Evolutionary conservation across 1,284 basidiomycete genomes (phyloP), one percentile per base, ranked within the genome.

Genomic region (Cutaneotrichosporon arboriforme): DNA sequence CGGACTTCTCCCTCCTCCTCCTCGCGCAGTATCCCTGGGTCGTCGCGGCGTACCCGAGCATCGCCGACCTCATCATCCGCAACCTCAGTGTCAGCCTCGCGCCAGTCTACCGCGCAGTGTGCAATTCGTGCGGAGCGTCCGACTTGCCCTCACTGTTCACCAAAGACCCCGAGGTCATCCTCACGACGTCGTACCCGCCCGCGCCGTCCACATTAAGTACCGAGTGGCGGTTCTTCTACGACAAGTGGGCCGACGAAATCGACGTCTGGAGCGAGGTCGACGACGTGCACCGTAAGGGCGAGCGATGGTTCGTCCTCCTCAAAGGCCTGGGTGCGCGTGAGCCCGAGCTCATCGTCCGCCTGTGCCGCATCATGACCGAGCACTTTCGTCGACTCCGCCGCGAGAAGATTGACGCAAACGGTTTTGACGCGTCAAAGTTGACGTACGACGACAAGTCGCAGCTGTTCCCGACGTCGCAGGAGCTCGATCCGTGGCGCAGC

Each of bases 211-310:
- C 88, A 13, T 80, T 77, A 52, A 80, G 77, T 7, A 80, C 80
- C 20, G 83, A 85, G 42, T 92, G 87, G 65, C 82, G 88, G 9
- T 97, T 90, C 79, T 97, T 96, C 79, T 94, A 86, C 72, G 84
- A 89, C 2, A 78, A 83, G 46, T 96, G 92, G 92, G 71, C 74
- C 14, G 82, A 87, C 45, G 79, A 81, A 38, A 75, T 91, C 34
- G 88, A 88, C 13, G 64, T 82, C 22, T 87, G 86, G 66, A 76
- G 77, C 2, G 78, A 78, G 0, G 66, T 83, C 47, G 83, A 85
- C 42, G 88, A 93, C 63, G 70, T 92, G 22, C 59, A 76, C 14
- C 46, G 46, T 12, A 65, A 67, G 41, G 77, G 81, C 51, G 80
- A 85, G 65, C 80, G 90, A 23, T 76, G 90, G 50, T 80, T 92